A percentile compares a stretch with the other conserved stretches of the same genome.
Conservation (phyloP, 371 early-diverging fungal genomes). For the Rhizopus sp. region DNA sequence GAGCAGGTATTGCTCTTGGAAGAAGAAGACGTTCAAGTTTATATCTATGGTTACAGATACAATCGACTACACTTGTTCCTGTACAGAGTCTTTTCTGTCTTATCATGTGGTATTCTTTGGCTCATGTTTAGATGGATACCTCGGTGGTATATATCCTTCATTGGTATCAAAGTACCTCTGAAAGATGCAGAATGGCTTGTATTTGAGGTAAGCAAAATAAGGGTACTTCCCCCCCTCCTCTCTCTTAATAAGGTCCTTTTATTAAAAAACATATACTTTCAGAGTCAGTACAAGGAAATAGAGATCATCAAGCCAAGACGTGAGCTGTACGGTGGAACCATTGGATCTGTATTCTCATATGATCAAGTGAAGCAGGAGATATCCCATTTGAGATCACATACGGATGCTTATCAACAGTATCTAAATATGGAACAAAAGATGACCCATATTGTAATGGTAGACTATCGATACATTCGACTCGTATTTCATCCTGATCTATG, state of each 20-base stretch:
- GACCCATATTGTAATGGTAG: constrained; percentile 57
- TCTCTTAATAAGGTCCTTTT: too few species aligned
- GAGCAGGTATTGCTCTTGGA: constrained; percentile 31
- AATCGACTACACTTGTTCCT: constrained; percentile 43
- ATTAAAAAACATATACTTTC: background rate
- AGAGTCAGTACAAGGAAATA: constrained; percentile 78
- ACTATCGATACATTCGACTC: constrained; percentile 84
- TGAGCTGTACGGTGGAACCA: constrained; percentile 66
- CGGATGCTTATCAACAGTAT: constrained; percentile 18
- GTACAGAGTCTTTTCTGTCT: constrained; percentile 65
- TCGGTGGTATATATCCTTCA: constrained; percentile 66
- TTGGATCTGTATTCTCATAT: constrained; percentile 70
- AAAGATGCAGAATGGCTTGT: constrained; percentile 71
- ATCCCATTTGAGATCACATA: constrained; percentile 28
- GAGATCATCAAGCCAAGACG: constrained; percentile 56
- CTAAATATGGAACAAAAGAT: constrained; percentile 40
- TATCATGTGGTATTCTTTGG: constrained; percentile 73
- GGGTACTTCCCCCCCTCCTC: background rate
- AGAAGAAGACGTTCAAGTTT: constrained; percentile 55
- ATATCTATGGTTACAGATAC: constrained; percentile 66
- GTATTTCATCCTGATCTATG: constrained; percentile 79
- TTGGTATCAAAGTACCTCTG: constrained; percentile 59
- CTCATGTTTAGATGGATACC: constrained; percentile 88
- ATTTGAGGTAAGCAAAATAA: constrained; percentile 49
- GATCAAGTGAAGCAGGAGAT: constrained; percentile 40